Evolutionary conservation across 2,329 filamentous ascomycete species (phyloP).

Genomic region (Apiospora rasikravindrae): DNA sequence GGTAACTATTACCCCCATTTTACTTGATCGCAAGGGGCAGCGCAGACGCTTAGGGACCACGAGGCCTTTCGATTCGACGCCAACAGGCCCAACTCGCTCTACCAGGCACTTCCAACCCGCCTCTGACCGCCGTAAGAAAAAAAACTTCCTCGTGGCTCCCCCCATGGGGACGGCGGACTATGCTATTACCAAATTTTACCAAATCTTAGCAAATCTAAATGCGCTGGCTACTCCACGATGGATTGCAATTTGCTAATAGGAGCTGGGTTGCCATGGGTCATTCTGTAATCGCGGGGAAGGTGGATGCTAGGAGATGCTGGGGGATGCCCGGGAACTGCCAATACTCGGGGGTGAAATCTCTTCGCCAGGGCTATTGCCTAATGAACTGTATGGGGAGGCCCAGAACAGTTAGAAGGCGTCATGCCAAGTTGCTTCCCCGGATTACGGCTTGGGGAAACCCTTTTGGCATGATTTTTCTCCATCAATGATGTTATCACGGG

Average conservation of each 20-base stretch:
- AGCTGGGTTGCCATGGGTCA: background rate
- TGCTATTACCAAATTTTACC: slow-evolving; percentile 20
- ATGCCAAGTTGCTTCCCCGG: slow-evolving; percentile 10
- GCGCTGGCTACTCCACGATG: slow-evolving; percentile 14
- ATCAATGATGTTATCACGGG: slow-evolving; percentile 13
- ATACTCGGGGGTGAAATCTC: slow-evolving; percentile 4
- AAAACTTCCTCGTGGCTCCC: background rate
- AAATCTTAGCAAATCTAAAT: slow-evolving; percentile 12
- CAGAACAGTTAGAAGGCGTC: background rate
- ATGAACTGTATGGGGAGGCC: slow-evolving; percentile 9
- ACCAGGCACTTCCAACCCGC: slow-evolving; percentile 7
- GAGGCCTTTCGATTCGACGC: slow-evolving; percentile 18
- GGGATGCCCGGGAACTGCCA: background rate
- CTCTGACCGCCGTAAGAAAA: slow-evolving; percentile 12
- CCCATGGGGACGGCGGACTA: background rate
- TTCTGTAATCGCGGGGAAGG: slow-evolving; percentile 12
- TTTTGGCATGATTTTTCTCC: slow-evolving; percentile 4
- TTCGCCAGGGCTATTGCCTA: background rate
- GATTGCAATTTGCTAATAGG: slow-evolving; percentile 4
- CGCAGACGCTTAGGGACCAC: slow-evolving; percentile 17
- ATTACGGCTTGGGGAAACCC: slow-evolving; percentile 11
- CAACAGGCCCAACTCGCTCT: background rate
- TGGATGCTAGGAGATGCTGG: slow-evolving; percentile 8
- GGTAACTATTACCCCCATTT: slow-evolving; percentile 21
- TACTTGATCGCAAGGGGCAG: slow-evolving; percentile 17